These are phyloP conservation scores for Drechslerella dactyloides DNA, from an alignment of 2,329 filamentous ascomycete genomes.

Conservation along the genomic window DNA sequence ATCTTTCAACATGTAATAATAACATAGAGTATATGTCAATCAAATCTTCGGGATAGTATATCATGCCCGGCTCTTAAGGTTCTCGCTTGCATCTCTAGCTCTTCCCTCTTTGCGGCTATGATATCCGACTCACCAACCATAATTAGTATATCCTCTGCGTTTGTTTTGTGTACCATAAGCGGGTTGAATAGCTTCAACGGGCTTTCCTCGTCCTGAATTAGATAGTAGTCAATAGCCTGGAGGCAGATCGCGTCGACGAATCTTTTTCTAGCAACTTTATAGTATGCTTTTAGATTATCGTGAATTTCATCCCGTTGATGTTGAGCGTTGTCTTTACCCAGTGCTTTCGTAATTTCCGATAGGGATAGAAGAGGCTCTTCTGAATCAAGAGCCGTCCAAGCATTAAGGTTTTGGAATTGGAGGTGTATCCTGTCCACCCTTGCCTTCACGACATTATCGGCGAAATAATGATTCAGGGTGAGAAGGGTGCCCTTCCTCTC, in stretches of 20 bases:
- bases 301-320: conserved; percentile 64
- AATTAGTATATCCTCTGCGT: not conserved
- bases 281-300: conserved; percentile 67
- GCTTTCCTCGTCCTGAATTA: conserved; percentile 60
- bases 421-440: not conserved
- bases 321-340: conserved; percentile 58
- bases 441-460: not conserved
- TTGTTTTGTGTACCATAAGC: conserved; percentile 5
- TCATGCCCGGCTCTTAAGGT: not conserved
- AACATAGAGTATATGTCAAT: not conserved
- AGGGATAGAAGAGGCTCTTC: not conserved
- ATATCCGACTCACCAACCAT: not conserved
- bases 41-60: not conserved
- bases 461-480: conserved; percentile 3
- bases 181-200: conserved; percentile 65
- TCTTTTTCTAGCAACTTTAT: conserved; percentile 66
- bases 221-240: conserved; percentile 64
- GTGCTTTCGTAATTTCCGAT: not conserved
- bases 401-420: not conserved
- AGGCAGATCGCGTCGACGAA: conserved; percentile 69
- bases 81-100: not conserved
- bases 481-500: conserved; percentile 7
- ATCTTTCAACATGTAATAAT: too few relatives aligned
- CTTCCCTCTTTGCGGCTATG: not conserved
- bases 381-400: not conserved